A percentile compares a stretch with the other conserved stretches of the same genome.
These are phyloP conservation scores for Cornus suecica DNA, from an alignment of 148 eudicot species.

Conservation along the genomic window DNA sequence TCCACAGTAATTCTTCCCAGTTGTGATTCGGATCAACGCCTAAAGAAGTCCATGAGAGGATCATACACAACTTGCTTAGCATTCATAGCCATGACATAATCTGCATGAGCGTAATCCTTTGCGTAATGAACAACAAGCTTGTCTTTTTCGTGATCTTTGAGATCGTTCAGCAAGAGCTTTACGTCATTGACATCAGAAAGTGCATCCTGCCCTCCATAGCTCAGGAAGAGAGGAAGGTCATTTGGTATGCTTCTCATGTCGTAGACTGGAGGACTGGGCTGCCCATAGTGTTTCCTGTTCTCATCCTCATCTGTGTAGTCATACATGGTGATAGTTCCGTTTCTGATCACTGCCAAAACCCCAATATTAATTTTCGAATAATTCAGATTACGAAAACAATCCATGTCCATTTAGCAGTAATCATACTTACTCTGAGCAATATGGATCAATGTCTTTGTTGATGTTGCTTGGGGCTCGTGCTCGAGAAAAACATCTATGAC, in stretches of 20 bases:
- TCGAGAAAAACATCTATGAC: slow-evolving; percentile 24
- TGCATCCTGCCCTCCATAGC: slow-evolving; percentile 60
- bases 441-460: slow-evolving; percentile 33
- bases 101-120: slow-evolving; percentile 60
- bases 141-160: slow-evolving; percentile 43
- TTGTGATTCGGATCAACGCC: slow-evolving; percentile 16
- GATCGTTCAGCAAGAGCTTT: slow-evolving; percentile 34
- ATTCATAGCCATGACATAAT: slow-evolving; percentile 56
- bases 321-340: slow-evolving; percentile 49
- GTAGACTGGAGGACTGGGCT: slow-evolving; percentile 45
- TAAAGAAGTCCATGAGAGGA: slow-evolving; percentile 52
- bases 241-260: slow-evolving; percentile 46
- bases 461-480: slow-evolving; percentile 37
- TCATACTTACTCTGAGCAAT: slow-evolving; percentile 33
- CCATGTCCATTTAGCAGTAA: too few relatives aligned
- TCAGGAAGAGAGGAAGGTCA: slow-evolving; percentile 47
- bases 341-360: slow-evolving; percentile 42
- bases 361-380: neutral
- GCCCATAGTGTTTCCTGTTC: slow-evolving; percentile 50
- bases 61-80: slow-evolving; percentile 57
- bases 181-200: slow-evolving; percentile 59
- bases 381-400: neutral
- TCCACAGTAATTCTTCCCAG: neutral
- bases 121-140: slow-evolving; percentile 46
- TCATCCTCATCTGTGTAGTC: slow-evolving; percentile 33